A percentile compares a stretch with the other conserved stretches of the same genome.
phyloP scores from a whole-genome alignment of 2,329 filamentous ascomycete genomes.

The Teratosphaeriaceae sp. region DNA sequence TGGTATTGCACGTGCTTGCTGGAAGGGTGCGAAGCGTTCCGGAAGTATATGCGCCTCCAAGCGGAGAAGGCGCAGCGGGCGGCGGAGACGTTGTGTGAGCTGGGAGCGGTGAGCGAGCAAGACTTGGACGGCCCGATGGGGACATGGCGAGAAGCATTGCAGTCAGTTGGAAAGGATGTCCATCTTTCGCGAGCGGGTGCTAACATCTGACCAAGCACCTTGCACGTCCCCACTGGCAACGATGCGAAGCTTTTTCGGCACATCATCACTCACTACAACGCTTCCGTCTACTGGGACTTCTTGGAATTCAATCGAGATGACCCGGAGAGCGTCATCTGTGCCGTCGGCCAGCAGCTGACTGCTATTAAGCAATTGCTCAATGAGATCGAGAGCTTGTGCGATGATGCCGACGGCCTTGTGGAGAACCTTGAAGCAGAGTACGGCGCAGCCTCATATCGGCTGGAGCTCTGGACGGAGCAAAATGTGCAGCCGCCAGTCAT shows the following conservation, averaged over 20 bases:
- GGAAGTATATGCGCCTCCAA: not conserved
- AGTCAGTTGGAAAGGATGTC: not conserved
- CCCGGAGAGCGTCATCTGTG: slow-evolving; percentile 1
- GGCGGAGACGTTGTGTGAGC: slow-evolving; percentile 2
- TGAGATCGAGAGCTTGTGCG: not conserved
- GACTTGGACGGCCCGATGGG: not conserved
- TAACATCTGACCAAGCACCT: slow-evolving; percentile 2
- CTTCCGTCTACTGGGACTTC: slow-evolving; percentile 5
- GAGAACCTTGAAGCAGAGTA: not conserved
- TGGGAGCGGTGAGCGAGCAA: slow-evolving; percentile 4
- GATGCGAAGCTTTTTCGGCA: slow-evolving; percentile 7
- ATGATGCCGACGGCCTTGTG: slow-evolving; percentile 3
- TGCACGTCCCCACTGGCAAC: slow-evolving; percentile 12
- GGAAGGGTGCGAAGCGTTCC: slow-evolving; percentile 7
- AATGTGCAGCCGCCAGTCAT: not conserved
- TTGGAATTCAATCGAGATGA: not conserved
- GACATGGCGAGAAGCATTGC: not conserved
- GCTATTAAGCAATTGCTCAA: slow-evolving; percentile 2
- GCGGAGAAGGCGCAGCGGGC: not conserved
- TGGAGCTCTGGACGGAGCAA: not conserved
- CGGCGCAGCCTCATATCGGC: not conserved
- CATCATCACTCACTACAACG: slow-evolving; percentile 7
- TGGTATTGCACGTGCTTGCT: slow-evolving; percentile 3
- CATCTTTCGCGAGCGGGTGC: not conserved
- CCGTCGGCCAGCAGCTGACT: slow-evolving; percentile 4